Evolutionary conservation across 805 yeast species (phyloP).

Genomic region (Schizosaccharomyces osmophilus): DNA sequence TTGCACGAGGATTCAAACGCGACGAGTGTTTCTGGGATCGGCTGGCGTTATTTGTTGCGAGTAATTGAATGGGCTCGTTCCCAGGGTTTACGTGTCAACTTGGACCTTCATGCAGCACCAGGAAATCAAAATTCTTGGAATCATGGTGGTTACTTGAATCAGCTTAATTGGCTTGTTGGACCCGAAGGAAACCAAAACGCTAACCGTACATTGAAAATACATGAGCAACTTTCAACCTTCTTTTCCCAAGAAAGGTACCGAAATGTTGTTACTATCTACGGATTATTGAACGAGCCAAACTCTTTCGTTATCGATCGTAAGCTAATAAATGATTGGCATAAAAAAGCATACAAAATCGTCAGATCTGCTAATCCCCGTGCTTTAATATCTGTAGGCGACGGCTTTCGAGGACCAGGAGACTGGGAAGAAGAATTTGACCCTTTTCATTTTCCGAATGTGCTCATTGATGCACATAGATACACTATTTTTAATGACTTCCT

Average conservation of each 20-base stretch:
- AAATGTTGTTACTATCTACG: conserved; percentile 55
- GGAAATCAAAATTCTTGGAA: conserved; percentile 77
- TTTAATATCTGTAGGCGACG: conserved; percentile 50
- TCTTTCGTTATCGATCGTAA: conserved; percentile 26
- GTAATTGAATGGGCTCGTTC: conserved; percentile 45
- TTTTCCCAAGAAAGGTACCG: conserved; percentile 36
- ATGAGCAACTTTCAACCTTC: conserved; percentile 30
- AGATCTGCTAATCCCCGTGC: conserved; percentile 25
- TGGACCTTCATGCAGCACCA: conserved; percentile 62
- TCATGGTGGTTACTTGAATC: conserved; percentile 43
- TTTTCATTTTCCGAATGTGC: conserved; percentile 30
- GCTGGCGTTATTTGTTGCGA: conserved; percentile 28
- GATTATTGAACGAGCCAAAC: conserved; percentile 57
- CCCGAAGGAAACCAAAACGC: conserved; percentile 20
- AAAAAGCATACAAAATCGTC: conserved; percentile 30
- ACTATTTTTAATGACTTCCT: conserved; percentile 31
- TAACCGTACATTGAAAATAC: conserved; percentile 24
- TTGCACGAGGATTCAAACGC: conserved; percentile 35
- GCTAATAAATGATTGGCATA: conserved; percentile 30
- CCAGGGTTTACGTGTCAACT: conserved; percentile 38
- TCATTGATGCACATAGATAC: conserved; percentile 69
- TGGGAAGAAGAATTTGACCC: conserved; percentile 35
- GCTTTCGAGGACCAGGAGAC: conserved; percentile 33
- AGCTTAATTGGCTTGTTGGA: conserved; percentile 19
- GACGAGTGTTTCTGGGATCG: conserved; percentile 29